A percentile compares a stretch with the other conserved stretches of the same genome.
Evolutionary conservation across 2,329 filamentous ascomycete genomes (phyloP).

Genomic region (Sclerotinia borealis): DNA sequence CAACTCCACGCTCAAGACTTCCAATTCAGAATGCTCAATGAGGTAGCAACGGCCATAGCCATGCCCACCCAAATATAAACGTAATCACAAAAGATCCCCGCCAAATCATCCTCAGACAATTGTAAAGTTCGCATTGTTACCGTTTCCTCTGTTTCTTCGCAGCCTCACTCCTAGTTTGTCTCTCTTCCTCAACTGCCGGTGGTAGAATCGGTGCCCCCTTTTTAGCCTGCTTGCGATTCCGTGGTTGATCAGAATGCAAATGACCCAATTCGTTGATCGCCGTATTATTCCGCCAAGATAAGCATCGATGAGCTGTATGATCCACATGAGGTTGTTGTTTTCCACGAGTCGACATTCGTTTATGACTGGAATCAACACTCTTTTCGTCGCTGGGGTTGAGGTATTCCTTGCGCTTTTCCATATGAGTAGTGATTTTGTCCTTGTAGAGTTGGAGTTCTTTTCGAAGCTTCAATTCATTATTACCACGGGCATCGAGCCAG

Average conservation of each 20-base stretch:
- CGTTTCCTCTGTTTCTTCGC: constrained; percentile 23
- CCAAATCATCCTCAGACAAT: not conserved
- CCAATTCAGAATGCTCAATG: not conserved
- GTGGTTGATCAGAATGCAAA: constrained; percentile 52
- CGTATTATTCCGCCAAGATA: constrained; percentile 60
- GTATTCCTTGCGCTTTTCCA: constrained; percentile 74
- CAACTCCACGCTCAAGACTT: not conserved
- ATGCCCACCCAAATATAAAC: not conserved
- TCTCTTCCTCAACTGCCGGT: constrained; percentile 31
- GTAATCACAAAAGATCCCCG: not conserved
- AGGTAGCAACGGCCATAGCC: not conserved
- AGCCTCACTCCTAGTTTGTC: constrained; percentile 34
- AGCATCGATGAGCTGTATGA: constrained; percentile 49
- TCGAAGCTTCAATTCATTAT: constrained; percentile 78
- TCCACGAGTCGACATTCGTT: constrained; percentile 56
- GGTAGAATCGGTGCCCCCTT: constrained; percentile 20
- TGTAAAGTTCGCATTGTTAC: not conserved
- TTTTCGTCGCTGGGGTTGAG: constrained; percentile 48
- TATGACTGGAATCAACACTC: constrained; percentile 40
- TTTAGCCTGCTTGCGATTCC: constrained; percentile 35
- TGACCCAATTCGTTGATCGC: constrained; percentile 53
- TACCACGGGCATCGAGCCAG: constrained; percentile 83
- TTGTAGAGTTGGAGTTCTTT: constrained; percentile 78
- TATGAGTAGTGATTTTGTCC: constrained; percentile 69
- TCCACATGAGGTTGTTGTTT: constrained; percentile 43